A percentile compares a stretch with the other conserved stretches of the same genome.
Evolutionary conservation across 805 yeast genomes (phyloP).

Genomic region (Starmerella bombi): DNA sequence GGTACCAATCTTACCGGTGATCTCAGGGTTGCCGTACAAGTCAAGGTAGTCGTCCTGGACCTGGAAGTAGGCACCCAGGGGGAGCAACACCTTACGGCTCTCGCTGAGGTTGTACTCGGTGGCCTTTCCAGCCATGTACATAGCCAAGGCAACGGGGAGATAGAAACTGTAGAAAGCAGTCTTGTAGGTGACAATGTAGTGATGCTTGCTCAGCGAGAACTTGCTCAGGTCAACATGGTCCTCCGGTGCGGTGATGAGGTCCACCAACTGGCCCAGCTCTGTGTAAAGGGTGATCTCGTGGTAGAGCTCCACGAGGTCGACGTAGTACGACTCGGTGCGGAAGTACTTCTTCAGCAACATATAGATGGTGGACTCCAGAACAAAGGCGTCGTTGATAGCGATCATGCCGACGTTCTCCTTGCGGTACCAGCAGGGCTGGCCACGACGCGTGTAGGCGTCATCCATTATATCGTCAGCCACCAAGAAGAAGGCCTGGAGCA

Average conservation of each 20-base stretch:
- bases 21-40: slow-evolving; percentile 93
- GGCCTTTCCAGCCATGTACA: slow-evolving; percentile 76
- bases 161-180: slow-evolving; percentile 97
- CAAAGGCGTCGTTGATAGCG: slow-evolving; percentile 94
- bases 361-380: slow-evolving; percentile 92
- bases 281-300: slow-evolving; percentile 97
- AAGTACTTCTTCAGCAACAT: slow-evolving; percentile 79
- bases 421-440: slow-evolving; percentile 96
- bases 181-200: slow-evolving; percentile 89
- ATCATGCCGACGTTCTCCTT: slow-evolving; percentile 67
- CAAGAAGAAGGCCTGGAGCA: slow-evolving; percentile 88
- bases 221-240: slow-evolving; percentile 78
- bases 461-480: slow-evolving; percentile 99
- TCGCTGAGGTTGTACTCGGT: slow-evolving; percentile 68
- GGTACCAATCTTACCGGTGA: slow-evolving; percentile 96
- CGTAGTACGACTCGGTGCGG: slow-evolving; percentile 67
- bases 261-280: slow-evolving; percentile 91
- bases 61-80: slow-evolving; percentile 97
- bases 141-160: slow-evolving; percentile 92
- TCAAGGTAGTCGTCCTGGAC: slow-evolving; percentile 96
- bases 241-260: slow-evolving; percentile 94
- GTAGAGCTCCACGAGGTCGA: slow-evolving; percentile 81
- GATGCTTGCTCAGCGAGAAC: slow-evolving; percentile 79
- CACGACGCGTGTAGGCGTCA: slow-evolving; percentile 88
- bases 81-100: slow-evolving; percentile 75